These are phyloP conservation scores for Dichomitus squalens DNA, from an alignment of 1,284 basidiomycete genomes.

Conservation along the genomic window DNA sequence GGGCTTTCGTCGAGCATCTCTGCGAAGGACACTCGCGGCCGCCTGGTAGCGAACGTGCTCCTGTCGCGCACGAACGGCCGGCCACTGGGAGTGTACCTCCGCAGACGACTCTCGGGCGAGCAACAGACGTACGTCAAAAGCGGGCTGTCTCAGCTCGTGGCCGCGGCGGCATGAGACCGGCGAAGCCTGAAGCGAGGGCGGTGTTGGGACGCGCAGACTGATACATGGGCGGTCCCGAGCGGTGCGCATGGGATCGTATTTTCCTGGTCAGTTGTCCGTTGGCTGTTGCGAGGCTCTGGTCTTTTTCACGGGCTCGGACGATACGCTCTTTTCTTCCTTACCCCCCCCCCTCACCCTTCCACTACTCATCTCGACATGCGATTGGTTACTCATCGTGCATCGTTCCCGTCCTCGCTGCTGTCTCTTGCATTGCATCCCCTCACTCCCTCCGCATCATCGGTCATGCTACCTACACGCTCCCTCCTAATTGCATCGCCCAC, in stretches of 20 bases:
- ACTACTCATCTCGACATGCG: neutral
- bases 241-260: neutral
- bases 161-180: slow-evolving; percentile 18
- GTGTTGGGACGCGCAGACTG: neutral
- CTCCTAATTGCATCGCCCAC: neutral
- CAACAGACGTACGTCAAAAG: slow-evolving; percentile 32
- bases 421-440: neutral
- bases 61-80: slow-evolving; percentile 29
- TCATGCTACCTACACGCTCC: neutral
- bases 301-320: neutral
- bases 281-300: neutral
- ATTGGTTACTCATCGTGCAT: neutral
- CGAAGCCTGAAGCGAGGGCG: neutral
- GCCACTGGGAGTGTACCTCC: slow-evolving; percentile 25
- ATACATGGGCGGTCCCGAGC: neutral
- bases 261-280: neutral
- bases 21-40: slow-evolving; percentile 22
- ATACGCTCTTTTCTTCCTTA: neutral
- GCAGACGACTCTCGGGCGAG: slow-evolving; percentile 19
- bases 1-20: slow-evolving; percentile 9
- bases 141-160: slow-evolving; percentile 30
- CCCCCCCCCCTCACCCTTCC: neutral
- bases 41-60: slow-evolving; percentile 32
- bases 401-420: neutral
- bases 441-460: neutral